Evolutionary conservation across 179 eudicot species (phyloP), one percentile per base, ranked within the genome.

Genomic region (Gypsophila paniculata): DNA sequence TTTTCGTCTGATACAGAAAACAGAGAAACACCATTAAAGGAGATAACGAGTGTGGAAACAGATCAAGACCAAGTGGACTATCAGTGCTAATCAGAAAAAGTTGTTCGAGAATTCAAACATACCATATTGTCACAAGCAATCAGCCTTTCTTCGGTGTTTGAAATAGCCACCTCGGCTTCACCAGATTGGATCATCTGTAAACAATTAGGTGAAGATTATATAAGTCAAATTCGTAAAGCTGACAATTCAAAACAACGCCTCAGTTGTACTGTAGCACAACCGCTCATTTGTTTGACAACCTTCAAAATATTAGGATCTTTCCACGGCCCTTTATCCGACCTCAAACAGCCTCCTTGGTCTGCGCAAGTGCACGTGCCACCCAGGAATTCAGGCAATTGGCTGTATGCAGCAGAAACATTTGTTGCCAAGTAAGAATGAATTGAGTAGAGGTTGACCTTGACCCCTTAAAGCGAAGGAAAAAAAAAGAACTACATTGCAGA

Each of bases 301-400:
- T 91, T 93, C 65, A 89, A 65, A 21, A 93, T 85, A 49, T 88
- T 83, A 78, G 89, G 97, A 76, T 89, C 83, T 79, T 89, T 86
- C 98, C 98, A 93, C 25, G 98, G 98, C 46, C 98, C 98, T 82
- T 88, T 93, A 77, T 88, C 93, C 68, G 97, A 91, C 66, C 86
- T 86, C 69, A 93, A 83, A 80, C 98, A 93, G 62, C 97, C 96
- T 34, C 98, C 96, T 72, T 86, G 82, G 75, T 88, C 90, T 58
- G 86, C 89, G 79, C 98, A 93, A 42, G 81, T 81, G 80, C 98
- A 93, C n/a, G 81, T 81, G 72, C 98, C 98, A 32, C 97, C 98
- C 44, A 93, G 79, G 69, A 91, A 91, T 15, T 89, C 89, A 39
- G 98, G 98, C 79, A 93, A 83, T 80, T 93, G 88, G 73, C 98